A percentile compares a stretch with the other conserved stretches of the same genome.
Conservation (phyloP, 495 filamentous ascomycete genomes). For the Penicillium pancosmium region DNA sequence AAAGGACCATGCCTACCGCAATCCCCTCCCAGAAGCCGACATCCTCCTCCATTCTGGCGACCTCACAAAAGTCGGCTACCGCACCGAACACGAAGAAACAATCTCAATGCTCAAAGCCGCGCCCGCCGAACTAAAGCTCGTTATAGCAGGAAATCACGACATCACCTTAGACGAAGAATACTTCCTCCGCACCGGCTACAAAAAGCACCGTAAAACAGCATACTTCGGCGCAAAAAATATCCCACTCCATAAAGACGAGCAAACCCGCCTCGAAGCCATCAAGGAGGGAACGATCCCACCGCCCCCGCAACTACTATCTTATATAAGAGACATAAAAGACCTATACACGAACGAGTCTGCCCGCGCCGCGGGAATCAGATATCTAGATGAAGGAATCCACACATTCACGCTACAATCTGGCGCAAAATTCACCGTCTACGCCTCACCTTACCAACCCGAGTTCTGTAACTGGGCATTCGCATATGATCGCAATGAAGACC, state of each 20-base stretch:
- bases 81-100: conserved; percentile 53
- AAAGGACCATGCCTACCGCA: conserved; percentile 42
- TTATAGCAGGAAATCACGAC: conserved; percentile 85
- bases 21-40: conserved; percentile 58
- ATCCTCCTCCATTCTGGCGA: conserved; percentile 76
- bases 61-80: conserved; percentile 63
- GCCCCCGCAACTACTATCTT: conserved; percentile 16
- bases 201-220: conserved; percentile 34
- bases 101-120: conserved; percentile 57
- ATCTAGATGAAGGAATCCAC: conserved; percentile 67
- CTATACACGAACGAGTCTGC: conserved; percentile 55
- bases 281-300: conserved; percentile 4
- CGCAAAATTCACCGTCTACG: conserved; percentile 64
- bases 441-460: conserved; percentile 69
- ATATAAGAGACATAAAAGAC: conserved; percentile 33
- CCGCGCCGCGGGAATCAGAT: conserved; percentile 54
- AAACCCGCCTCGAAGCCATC: conserved; percentile 8
- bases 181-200: conserved; percentile 39
- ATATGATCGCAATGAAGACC: conserved; percentile 56
- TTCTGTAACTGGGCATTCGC: conserved; percentile 63
- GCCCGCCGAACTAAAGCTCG: conserved; percentile 70
- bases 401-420: conserved; percentile 59
- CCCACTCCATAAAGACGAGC: conserved; percentile 17
- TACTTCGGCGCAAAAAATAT: conserved; percentile 15
- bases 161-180: conserved; percentile 65